Conservation (phyloP, 257 asterid genomes). For the Petunia secreta region DNA sequence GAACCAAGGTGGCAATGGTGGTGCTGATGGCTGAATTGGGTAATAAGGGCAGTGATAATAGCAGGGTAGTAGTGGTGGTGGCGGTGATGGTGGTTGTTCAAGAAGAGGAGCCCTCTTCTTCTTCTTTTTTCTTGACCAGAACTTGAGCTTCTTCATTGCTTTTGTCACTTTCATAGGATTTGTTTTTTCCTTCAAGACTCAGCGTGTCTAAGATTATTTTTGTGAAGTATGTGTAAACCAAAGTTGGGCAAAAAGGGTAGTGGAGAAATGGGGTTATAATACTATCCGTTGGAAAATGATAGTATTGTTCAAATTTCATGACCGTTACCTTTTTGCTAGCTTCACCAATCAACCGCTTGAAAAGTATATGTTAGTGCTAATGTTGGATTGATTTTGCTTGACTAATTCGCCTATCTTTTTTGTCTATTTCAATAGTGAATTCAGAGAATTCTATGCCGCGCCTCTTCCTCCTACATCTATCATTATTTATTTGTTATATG, state of each 20-base stretch:
- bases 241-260: not conserved
- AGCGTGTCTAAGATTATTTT: not conserved
- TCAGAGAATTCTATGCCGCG: not conserved
- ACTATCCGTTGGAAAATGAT: conserved; percentile 1
- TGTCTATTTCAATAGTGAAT: not conserved
- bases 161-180: conserved; percentile 54
- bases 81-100: conserved; percentile 41
- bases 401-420: not conserved
- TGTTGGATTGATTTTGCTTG: not conserved
- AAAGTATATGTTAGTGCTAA: not conserved
- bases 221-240: not conserved
- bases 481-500: too few relatives aligned
- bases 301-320: conserved; percentile 36
- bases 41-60: conserved; percentile 34
- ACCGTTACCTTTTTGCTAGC: conserved; percentile 34
- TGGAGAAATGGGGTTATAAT: not conserved
- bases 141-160: conserved; percentile 68
- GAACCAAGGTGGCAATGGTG: conserved; percentile 69
- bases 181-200: not conserved
- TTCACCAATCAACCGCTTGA: conserved; percentile 14
- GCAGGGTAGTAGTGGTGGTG: conserved; percentile 29
- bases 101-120: conserved; percentile 32
- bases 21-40: conserved; percentile 67
- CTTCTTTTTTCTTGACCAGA: conserved; percentile 71
- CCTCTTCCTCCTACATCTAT: not conserved